Evolutionary conservation across 129 eudicot genomes (phyloP), one percentile per base, ranked within the genome.

Genomic region (Sambucus nigra): DNA sequence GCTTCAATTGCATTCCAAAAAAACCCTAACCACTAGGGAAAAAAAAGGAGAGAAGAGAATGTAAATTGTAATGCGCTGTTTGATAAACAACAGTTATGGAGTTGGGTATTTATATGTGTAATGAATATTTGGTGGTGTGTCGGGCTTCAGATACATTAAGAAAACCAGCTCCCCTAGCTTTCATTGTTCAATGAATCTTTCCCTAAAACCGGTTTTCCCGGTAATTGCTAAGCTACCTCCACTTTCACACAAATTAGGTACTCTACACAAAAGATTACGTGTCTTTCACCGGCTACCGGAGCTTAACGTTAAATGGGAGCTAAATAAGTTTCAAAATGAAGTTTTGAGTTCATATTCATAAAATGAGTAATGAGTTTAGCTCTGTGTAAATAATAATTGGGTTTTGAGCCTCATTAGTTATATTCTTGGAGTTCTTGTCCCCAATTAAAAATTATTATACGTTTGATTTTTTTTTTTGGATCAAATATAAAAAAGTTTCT

Each of bases 131-230:
- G 78, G 57, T 70, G 67, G 55, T 44, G 81, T 69, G 81, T 67
- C 60, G 42, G 49, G 31, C 63, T 63, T 47, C 32, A 69, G 73
- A 75, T 69, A 67, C 78, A 76, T 58, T 44, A 57, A 25, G 44
- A 41, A 4, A 21, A 10, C 29, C 51, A 35, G 5, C 74, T 26
- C 73, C 72, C 77, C 71, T 11, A 17, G 9, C 17, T 57, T 33
- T 23, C 33, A 50, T 16, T 17, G 25, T 82, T 78, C 93, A 82
- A 71, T 82, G 92, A 71, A 83, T 78, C 80, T 7, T 53, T 58
- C 62, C 62, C 38, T 13, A 26, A 28, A 61, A 72, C 75, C 81
- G 82, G 79, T 21, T 38, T 60, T 47, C 24, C 70, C 82, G 77
- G 80, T 82, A 64, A 46, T 53, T 12, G 57, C 46, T 68, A 45